Evolutionary conservation across 805 yeast species (phyloP).

Genomic region (Candida coquimbonensis): DNA sequence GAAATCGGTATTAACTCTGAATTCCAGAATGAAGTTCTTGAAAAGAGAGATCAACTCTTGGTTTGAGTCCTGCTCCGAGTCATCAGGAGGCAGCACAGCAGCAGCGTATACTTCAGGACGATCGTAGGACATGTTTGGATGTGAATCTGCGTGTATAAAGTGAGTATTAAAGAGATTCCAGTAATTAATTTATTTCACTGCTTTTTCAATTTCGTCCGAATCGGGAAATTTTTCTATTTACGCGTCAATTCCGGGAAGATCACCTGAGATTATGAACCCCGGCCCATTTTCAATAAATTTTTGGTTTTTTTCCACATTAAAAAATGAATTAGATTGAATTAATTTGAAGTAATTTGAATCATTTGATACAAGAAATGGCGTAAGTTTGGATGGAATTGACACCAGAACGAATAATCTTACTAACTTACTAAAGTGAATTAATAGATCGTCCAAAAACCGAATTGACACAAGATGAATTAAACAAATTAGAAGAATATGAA

Average conservation of each 20-base stretch:
- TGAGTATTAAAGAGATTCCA: not conserved
- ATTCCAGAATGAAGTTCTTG: constrained; percentile 75
- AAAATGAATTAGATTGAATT: too few species aligned
- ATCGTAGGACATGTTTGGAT: constrained; percentile 19
- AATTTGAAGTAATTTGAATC: not conserved
- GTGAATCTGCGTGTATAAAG: not conserved
- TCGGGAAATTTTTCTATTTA: too few species aligned
- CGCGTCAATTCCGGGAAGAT: too few species aligned
- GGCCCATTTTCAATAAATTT: too few species aligned
- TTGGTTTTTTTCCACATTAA: too few species aligned
- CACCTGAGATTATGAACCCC: too few species aligned
- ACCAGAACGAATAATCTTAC: not conserved
- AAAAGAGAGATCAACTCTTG: constrained; percentile 72
- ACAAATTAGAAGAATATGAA: constrained; percentile 82
- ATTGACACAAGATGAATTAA: constrained; percentile 70
- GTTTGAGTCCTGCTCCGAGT: constrained; percentile 53
- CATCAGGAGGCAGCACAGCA: constrained; percentile 81
- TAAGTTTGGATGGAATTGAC: constrained; percentile 5
- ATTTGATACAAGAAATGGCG: constrained; percentile 14
- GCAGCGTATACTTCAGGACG: constrained; percentile 63
- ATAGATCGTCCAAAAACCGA: constrained; percentile 73
- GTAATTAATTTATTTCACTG: too few species aligned
- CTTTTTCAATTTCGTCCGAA: not conserved
- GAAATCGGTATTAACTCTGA: constrained; percentile 75
- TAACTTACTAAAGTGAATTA: constrained; percentile 41